Percentiles rank a stretch among this genome's conserved stretches.
Evolutionary conservation across 176 grass and related monocot species (phyloP).

Genomic region (Oryza coarctata): DNA sequence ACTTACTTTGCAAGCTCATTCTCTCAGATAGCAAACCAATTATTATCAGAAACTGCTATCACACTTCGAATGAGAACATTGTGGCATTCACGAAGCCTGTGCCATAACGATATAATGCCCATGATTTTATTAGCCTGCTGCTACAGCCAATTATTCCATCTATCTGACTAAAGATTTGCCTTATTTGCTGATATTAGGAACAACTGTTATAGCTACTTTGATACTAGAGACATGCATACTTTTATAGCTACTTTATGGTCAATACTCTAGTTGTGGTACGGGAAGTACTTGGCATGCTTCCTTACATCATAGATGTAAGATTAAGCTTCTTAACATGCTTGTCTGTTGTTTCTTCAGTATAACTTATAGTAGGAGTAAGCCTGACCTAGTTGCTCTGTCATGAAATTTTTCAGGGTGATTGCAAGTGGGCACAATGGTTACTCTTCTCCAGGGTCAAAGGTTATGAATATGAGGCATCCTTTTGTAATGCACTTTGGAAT

Average conservation of each 20-base stretch:
- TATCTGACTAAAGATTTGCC: neutral
- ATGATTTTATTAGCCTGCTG: conserved; percentile 5
- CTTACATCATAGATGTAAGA: conserved; percentile 21
- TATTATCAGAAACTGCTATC: conserved; percentile 1
- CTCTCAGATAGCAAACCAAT: neutral
- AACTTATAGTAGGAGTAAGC: neutral
- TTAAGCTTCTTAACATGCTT: conserved; percentile 33
- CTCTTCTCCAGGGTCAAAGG: conserved; percentile 84
- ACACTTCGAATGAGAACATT: neutral
- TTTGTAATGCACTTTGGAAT: conserved; percentile 81
- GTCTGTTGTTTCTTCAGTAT: conserved; percentile 1
- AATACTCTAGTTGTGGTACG: neutral
- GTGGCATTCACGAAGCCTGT: conserved; percentile 7
- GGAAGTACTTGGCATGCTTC: neutral
- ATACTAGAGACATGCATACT: neutral
- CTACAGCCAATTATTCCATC: neutral
- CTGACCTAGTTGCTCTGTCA: conserved; percentile 24
- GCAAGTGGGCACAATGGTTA: conserved; percentile 91
- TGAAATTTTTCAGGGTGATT: conserved; percentile 68
- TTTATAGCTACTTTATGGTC: neutral
- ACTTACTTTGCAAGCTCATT: conserved; percentile 6
- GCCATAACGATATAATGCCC: neutral
- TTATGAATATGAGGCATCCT: conserved; percentile 83
- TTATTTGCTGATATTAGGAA: conserved; percentile 4
- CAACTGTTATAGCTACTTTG: neutral